Percentiles rank a stretch among this genome's conserved stretches.
Conservation (phyloP, 202 grass and related monocot species). For the Elaeis oleifera region DNA sequence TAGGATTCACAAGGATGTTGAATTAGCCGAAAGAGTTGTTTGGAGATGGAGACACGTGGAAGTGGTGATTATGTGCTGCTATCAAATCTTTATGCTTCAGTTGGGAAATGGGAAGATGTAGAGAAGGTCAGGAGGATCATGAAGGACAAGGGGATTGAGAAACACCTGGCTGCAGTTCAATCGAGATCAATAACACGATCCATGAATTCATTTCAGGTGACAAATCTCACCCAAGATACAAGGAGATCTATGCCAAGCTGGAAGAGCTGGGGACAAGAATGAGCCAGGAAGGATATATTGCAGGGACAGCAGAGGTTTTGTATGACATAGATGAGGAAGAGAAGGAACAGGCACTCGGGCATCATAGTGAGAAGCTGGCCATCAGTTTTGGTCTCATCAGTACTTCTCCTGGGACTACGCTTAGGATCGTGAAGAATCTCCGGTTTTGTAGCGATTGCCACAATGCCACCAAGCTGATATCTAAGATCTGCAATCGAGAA, state of each 20-base stretch:
- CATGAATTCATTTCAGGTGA: slow-evolving; percentile 14
- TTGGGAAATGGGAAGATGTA: neutral
- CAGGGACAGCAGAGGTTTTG: slow-evolving; percentile 11
- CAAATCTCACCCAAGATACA: neutral
- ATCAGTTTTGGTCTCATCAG: slow-evolving; percentile 24
- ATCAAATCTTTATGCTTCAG: slow-evolving; percentile 17
- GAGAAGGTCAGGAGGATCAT: slow-evolving; percentile 1
- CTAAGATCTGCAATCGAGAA: slow-evolving; percentile 19
- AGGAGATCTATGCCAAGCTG: neutral
- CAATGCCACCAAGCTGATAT: slow-evolving; percentile 26
- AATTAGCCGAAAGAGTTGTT: slow-evolving; percentile 8
- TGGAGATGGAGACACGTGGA: slow-evolving; percentile 4
- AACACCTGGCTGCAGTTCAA: slow-evolving; percentile 1
- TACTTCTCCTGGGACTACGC: slow-evolving; percentile 8
- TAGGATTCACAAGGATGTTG: neutral
- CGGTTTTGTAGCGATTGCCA: slow-evolving; percentile 25
- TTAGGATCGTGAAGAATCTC: slow-evolving; percentile 26
- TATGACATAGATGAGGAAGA: slow-evolving; percentile 30
- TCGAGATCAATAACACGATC: neutral
- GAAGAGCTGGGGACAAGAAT: slow-evolving; percentile 4
- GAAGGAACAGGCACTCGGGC: slow-evolving; percentile 25
- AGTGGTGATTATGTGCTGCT: slow-evolving; percentile 15
- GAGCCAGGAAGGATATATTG: slow-evolving; percentile 23
- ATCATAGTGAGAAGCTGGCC: slow-evolving; percentile 19
- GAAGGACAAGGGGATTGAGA: slow-evolving; percentile 5